phyloP scores from a whole-genome alignment of 1,284 basidiomycete genomes.

The Amylostereum areolatum region DNA sequence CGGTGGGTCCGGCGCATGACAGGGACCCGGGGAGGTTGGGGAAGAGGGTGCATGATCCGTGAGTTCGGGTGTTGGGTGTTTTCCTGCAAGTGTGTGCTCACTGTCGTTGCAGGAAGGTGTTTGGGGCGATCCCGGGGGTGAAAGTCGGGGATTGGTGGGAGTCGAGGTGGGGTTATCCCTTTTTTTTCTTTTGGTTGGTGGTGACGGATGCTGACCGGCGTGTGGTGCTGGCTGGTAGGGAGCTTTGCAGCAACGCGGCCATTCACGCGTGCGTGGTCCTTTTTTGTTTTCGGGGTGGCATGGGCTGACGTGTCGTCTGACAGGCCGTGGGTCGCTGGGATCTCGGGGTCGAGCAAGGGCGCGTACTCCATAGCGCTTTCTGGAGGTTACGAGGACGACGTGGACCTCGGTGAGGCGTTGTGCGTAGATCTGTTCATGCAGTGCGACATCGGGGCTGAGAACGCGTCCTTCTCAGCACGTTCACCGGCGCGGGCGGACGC shows the following conservation, averaged over 20 bases:
- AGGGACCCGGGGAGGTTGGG: constrained; percentile 20
- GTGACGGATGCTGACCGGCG: not conserved
- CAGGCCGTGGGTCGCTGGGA: constrained; percentile 74
- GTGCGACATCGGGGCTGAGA: not conserved
- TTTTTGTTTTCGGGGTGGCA: constrained; percentile 2
- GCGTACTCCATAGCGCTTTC: constrained; percentile 78
- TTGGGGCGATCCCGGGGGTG: constrained; percentile 66
- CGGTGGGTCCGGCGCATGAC: constrained; percentile 15
- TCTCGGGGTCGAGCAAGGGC: constrained; percentile 57
- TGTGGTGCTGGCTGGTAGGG: too few relatives aligned
- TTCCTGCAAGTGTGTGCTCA: not conserved
- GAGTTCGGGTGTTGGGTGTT: constrained; percentile 18
- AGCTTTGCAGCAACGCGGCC: constrained; percentile 64
- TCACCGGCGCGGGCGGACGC: constrained; percentile 75
- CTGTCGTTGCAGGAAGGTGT: constrained; percentile 31
- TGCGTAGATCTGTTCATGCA: constrained; percentile 18
- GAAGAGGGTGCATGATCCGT: constrained; percentile 59
- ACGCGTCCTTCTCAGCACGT: constrained; percentile 42
- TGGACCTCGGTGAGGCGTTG: constrained; percentile 63
- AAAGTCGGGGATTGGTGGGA: constrained; percentile 80
- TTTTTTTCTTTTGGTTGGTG: not conserved
- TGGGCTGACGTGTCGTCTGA: constrained; percentile 28
- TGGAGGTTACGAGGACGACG: constrained; percentile 82
- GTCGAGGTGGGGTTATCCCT: constrained; percentile 33
- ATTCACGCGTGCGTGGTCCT: constrained; percentile 59